These are phyloP conservation scores for Phytophthora vignae DNA, from an alignment of 352 stramenopile species.

Conservation along the genomic window DNA sequence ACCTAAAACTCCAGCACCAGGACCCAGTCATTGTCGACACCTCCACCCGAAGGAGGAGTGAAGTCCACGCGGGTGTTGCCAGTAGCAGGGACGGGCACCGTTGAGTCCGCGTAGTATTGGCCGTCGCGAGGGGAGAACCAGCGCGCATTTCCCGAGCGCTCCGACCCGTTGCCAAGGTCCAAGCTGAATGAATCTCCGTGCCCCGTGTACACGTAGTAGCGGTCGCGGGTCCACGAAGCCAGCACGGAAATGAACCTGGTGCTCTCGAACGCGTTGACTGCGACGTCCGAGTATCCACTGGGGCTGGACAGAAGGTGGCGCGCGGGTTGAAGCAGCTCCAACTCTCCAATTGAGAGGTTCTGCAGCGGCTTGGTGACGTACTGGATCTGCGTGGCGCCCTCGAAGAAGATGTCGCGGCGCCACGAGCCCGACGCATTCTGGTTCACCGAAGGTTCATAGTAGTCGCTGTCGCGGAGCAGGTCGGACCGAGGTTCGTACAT, in stretches of 20 bases:
- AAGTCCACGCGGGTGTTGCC: conserved; percentile 27
- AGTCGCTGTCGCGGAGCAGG: conserved; percentile 24
- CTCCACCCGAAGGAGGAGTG: conserved; percentile 15
- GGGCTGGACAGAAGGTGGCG: conserved; percentile 2
- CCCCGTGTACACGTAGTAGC: conserved; percentile 23
- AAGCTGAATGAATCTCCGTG: conserved; percentile 31
- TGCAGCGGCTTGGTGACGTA: conserved; percentile 29
- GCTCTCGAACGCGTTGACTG: conserved; percentile 24
- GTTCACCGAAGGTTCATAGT: conserved; percentile 19
- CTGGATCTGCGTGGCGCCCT: conserved; percentile 22
- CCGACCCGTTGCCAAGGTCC: conserved; percentile 4
- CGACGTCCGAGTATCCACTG: conserved; percentile 6
- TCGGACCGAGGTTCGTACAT: conserved; percentile 29
- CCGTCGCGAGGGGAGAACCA: conserved; percentile 38
- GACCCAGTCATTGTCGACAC: conserved; percentile 34
- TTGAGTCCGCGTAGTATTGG: conserved; percentile 10
- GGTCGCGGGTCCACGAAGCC: conserved; percentile 1
- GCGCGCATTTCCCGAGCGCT: conserved; percentile 10
- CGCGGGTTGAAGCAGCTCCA: conserved; percentile 22
- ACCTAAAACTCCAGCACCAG: conserved; percentile 28
- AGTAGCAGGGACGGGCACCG: conserved; percentile 6
- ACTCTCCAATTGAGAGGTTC: neutral
- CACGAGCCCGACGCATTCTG: conserved; percentile 31
- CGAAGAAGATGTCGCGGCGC: conserved; percentile 25
- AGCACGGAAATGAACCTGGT: conserved; percentile 33